Evolutionary conservation across 148 eudicot genomes (phyloP).

Genomic region (Vaccinium myrtillus): DNA sequence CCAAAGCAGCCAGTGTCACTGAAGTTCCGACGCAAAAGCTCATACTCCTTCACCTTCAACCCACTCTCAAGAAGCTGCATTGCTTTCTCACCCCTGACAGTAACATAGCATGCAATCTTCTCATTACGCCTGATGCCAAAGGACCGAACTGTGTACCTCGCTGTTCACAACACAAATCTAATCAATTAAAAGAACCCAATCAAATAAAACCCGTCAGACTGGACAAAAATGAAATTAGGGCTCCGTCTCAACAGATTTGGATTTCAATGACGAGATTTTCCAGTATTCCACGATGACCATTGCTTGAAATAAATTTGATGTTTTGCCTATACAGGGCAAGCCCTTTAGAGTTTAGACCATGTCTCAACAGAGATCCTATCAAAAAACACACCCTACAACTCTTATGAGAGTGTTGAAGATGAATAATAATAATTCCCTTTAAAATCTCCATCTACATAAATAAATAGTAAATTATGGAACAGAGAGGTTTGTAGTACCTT

Average conservation of each 20-base stretch:
- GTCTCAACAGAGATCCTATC: background rate
- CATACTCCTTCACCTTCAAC: slow-evolving; percentile 76
- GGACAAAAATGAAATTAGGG: background rate
- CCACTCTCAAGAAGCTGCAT: slow-evolving; percentile 85
- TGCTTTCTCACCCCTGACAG: slow-evolving; percentile 79
- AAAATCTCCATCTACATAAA: background rate
- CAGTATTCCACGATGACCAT: background rate
- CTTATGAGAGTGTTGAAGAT: background rate
- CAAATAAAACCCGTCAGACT: background rate
- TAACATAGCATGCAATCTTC: slow-evolving; percentile 77
- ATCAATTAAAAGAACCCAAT: background rate
- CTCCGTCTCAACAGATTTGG: background rate
- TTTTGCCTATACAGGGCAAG: background rate
- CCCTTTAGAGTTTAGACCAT: background rate
- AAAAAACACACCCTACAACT: background rate
- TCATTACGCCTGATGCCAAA: slow-evolving; percentile 86
- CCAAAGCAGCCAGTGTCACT: slow-evolving; percentile 86
- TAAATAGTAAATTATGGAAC: background rate
- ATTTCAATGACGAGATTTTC: background rate
- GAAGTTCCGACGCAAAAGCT: slow-evolving; percentile 64
- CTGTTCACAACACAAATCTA: slow-evolving; percentile 27
- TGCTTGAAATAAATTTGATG: background rate
- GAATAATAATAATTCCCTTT: background rate
- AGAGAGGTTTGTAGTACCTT: slow-evolving; percentile 33
- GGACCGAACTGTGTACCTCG: slow-evolving; percentile 78